Base-by-base conservation (phyloP, 176 grass and related monocot species). In the Cenchrus americanus region DNA sequence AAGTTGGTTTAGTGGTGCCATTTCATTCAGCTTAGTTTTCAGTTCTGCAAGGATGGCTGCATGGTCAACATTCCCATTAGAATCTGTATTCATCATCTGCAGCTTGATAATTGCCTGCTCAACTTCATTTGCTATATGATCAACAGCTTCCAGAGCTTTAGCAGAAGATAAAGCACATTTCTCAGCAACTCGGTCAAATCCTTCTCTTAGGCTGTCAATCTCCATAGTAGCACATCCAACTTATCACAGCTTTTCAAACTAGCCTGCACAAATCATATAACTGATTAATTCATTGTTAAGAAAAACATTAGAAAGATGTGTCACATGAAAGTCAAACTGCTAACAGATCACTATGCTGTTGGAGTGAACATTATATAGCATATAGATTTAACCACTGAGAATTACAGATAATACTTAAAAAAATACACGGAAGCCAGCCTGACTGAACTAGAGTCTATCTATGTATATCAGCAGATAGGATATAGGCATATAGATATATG, bases 151-250 rank as follows among this genome's bases (percentile, higher is more conserved):
- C 59, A 85, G 75, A 21, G 78, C 83, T 71, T 91, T 86, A 51
- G 80, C 69, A 80, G 87, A 92, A 18, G 82, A 94, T 22, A 87
- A 70, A 19, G 75, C 54, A 71, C 75, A 91, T 79, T 95, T 98
- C 81, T 96, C 85, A 62, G 79, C 63, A 73, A 98, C 93, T 60
- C 85, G 83, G 64, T 94, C 91, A 79, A 96, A 98, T 40, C 83
- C 71, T 53, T 98, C 91, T 89, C 84, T 90, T 85, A 99, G 70
- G 68, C 77, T 80, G 27, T 96, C 85, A 19, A 94, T 61, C 37
- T 99, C 96, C 96, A 99, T 99, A 87, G 76, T 59, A 71, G 40
- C 47, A 19, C 62, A 89, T 79, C 78, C 55, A 89, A 86, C 9
- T 47, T 41, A 44, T 41, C 52, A 61, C 60, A 60, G 50, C 55